These are phyloP conservation scores for Eucalyptus virginea DNA, from an alignment of 345 rosid genomes.

Conservation along the genomic window DNA sequence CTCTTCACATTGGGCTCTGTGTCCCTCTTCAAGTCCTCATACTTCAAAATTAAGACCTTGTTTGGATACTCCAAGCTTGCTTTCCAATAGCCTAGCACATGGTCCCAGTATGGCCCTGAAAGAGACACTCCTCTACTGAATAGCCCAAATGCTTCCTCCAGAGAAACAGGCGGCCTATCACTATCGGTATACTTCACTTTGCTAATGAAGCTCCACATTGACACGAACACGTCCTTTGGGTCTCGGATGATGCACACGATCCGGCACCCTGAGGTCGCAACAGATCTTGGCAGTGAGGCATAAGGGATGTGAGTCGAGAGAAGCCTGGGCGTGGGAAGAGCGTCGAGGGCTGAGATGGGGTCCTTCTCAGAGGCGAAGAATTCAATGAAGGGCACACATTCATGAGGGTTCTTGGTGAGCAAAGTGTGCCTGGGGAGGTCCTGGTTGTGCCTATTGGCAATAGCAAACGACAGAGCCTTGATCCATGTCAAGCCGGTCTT, in stretches of 20 bases:
- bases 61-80: constrained; percentile 1
- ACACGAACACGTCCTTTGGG: constrained; percentile 26
- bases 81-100: constrained; percentile 9
- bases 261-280: constrained; percentile 1
- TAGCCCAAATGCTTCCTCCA: constrained; percentile 5
- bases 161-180: not conserved
- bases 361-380: not conserved
- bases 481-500: constrained; percentile 20
- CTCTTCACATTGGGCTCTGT: not conserved
- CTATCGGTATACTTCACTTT: not conserved
- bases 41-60: constrained; percentile 10
- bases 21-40: constrained; percentile 11
- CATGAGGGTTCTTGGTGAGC: not conserved
- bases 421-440: not conserved
- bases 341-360: not conserved
- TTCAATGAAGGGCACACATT: not conserved
- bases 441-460: not conserved
- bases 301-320: constrained; percentile 11
- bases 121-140: constrained; percentile 1
- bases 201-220: constrained; percentile 11
- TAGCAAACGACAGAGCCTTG: constrained; percentile 7
- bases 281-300: not conserved
- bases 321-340: not conserved
- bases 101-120: constrained; percentile 15
- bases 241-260: constrained; percentile 25